A percentile compares a stretch with the other conserved stretches of the same genome.
Conservation (phyloP, 2,329 filamentous ascomycete genomes). For the Teratosphaeriaceae sp. region DNA sequence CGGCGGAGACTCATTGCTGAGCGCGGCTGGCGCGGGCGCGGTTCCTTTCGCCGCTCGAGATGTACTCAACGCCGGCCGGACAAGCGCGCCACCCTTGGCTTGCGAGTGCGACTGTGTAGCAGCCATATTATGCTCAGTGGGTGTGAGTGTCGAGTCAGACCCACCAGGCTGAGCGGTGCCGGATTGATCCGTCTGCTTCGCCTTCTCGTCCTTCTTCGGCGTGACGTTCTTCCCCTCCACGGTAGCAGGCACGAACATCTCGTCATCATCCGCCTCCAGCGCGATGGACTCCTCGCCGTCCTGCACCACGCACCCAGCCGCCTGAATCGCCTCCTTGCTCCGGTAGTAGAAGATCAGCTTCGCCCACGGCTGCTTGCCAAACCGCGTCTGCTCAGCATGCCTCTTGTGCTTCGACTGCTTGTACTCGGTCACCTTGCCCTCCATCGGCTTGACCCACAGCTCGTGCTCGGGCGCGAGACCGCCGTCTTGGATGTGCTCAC, state of each 20-base stretch:
- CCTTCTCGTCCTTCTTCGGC: background rate
- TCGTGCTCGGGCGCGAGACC: constrained; percentile 19
- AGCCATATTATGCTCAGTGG: no score
- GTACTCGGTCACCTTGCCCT: constrained; percentile 9
- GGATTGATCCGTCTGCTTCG: background rate
- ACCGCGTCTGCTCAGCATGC: constrained; percentile 19
- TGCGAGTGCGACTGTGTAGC: no score
- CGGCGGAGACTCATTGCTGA: background rate
- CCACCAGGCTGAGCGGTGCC: no score
- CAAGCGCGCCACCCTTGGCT: no score
- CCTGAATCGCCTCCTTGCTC: constrained; percentile 18
- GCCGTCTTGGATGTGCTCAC: constrained; percentile 7
- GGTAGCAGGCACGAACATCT: background rate
- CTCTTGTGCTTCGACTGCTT: constrained; percentile 13
- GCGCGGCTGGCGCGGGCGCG: background rate
- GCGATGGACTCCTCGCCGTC: constrained; percentile 5
- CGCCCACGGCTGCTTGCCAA: constrained; percentile 32
- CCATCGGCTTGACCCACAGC: constrained; percentile 12
- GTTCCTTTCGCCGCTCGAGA: no score
- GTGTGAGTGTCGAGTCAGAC: no score
- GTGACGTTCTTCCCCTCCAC: background rate
- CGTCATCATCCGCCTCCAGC: constrained; percentile 10
- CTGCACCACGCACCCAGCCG: constrained; percentile 13
- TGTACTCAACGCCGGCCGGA: no score
- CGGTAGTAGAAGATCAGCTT: constrained; percentile 39